Evolutionary conservation across 2,329 filamentous ascomycete species (phyloP).

Genomic region (Rugonectria rugulosa): DNA sequence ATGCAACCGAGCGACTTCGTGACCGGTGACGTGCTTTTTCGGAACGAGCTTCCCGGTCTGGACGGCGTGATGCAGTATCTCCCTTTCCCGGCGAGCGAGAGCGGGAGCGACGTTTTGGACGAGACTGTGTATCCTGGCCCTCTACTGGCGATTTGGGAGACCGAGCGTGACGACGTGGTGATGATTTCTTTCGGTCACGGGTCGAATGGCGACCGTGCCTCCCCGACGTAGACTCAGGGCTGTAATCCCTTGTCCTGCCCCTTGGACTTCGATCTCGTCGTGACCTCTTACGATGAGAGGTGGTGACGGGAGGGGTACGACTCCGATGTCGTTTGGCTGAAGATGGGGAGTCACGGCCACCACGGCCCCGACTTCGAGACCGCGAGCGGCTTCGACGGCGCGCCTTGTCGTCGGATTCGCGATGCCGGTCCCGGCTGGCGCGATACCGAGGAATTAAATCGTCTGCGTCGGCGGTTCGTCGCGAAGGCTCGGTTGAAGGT

Average conservation of each 20-base stretch:
- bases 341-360: constrained; percentile 45
- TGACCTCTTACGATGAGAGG: constrained; percentile 51
- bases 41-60: constrained; percentile 33
- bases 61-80: constrained; percentile 35
- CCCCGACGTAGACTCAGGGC: constrained; percentile 45
- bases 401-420: constrained; percentile 41
- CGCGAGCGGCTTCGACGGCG: constrained; percentile 47
- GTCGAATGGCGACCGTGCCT: constrained; percentile 44
- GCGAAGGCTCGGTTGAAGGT: constrained; percentile 37
- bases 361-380: constrained; percentile 44
- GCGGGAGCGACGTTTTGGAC: constrained; percentile 32
- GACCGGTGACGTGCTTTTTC: constrained; percentile 33
- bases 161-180: constrained; percentile 41
- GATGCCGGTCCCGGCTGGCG: constrained; percentile 41
- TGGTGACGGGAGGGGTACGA: constrained; percentile 49
- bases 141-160: constrained; percentile 40
- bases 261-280: constrained; percentile 47
- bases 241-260: constrained; percentile 49
- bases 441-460: constrained; percentile 51
- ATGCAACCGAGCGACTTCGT: constrained; percentile 34
- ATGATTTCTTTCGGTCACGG: constrained; percentile 41
- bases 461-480: constrained; percentile 41
- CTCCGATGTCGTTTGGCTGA: constrained; percentile 53
- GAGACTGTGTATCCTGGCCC: constrained; percentile 28
- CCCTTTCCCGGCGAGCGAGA: constrained; percentile 39